Percentiles rank a stretch among this genome's conserved stretches.
Conservation (phyloP, 164 flowering plant species). For the Protea cynaroides region DNA sequence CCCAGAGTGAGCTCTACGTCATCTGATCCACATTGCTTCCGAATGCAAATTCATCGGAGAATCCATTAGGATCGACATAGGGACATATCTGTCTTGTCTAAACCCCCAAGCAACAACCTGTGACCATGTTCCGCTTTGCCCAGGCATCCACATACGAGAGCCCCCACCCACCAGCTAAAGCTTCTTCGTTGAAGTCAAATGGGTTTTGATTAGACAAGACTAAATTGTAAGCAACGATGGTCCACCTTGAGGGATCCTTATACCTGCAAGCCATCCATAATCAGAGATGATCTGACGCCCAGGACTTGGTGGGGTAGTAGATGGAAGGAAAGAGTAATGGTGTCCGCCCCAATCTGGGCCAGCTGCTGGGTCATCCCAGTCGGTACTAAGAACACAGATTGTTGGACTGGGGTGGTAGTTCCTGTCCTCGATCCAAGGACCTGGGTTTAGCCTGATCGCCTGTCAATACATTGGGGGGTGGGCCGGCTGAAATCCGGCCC, state of each 20-base stretch:
- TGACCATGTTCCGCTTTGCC: constrained; percentile 94
- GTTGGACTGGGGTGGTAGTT: no score
- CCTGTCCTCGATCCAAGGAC: no score
- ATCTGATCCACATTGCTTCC: constrained; percentile 65
- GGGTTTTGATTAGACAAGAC: constrained; percentile 71
- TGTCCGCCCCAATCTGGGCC: constrained; percentile 40
- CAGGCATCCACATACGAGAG: constrained; percentile 93
- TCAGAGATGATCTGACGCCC: constrained; percentile 63
- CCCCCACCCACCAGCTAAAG: constrained; percentile 47
- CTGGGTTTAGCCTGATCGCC: no score
- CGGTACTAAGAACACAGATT: no score
- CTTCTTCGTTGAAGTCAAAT: constrained; percentile 52
- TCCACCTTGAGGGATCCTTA: constrained; percentile 50
- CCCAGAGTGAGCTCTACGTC: constrained; percentile 96
- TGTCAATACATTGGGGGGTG: no score
- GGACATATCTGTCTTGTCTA: constrained; percentile 58
- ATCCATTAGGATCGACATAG: constrained; percentile 72
- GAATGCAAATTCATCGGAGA: constrained; percentile 88
- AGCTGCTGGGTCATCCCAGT: constrained; percentile 53
- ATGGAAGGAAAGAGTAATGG: constrained; percentile 46
- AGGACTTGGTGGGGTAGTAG: constrained; percentile 81
- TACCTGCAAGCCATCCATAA: constrained; percentile 64
- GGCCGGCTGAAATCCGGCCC: no score
- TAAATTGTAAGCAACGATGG: constrained; percentile 72
- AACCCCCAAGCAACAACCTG: constrained; percentile 63